Conservation (phyloP, 2,329 filamentous ascomycete genomes). For the Ceratocystis destructans region DNA sequence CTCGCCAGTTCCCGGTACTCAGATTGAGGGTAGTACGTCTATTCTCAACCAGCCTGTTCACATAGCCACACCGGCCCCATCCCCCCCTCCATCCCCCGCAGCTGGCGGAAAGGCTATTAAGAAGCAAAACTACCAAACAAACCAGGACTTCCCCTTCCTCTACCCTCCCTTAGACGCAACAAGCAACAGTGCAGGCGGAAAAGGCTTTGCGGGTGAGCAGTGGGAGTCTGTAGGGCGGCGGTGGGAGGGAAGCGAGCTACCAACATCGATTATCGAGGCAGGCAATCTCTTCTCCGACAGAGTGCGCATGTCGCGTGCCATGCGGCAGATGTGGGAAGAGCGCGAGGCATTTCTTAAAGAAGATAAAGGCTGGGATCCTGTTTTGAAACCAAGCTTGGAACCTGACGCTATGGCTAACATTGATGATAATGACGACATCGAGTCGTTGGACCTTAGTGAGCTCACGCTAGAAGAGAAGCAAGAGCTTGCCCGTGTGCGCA, state of each 20-base stretch:
- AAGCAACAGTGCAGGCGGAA: conserved; percentile 82
- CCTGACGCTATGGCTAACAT: conserved; percentile 18
- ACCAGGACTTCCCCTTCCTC: conserved; percentile 96
- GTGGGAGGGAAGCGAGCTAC: conserved; percentile 91
- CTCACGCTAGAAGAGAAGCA: conserved; percentile 31
- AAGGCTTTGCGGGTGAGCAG: conserved; percentile 68
- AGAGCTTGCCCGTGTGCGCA: conserved; percentile 32
- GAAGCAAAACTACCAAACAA: conserved; percentile 98
- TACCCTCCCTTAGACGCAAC: conserved; percentile 83
- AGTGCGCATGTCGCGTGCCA: conserved; percentile 81
- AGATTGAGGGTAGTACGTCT: conserved; percentile 47
- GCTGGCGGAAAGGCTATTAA: conserved; percentile 86
- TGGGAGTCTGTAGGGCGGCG: conserved; percentile 65
- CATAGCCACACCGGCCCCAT: conserved; percentile 95
- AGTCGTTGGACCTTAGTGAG: conserved; percentile 36
- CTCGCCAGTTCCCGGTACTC: conserved; percentile 39
- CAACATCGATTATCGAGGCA: conserved; percentile 86
- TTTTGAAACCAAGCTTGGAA: conserved; percentile 25
- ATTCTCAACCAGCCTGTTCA: conserved; percentile 94
- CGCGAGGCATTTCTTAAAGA: conserved; percentile 82
- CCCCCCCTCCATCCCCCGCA: conserved; percentile 77
- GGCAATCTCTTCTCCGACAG: conserved; percentile 81
- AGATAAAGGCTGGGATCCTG: conserved; percentile 71
- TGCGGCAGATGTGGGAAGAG: conserved; percentile 89
- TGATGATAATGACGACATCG: conserved; percentile 31